phyloP scores from a whole-genome alignment of 768 basidiomycete species.

The Infundibulicybe gibba region DNA sequence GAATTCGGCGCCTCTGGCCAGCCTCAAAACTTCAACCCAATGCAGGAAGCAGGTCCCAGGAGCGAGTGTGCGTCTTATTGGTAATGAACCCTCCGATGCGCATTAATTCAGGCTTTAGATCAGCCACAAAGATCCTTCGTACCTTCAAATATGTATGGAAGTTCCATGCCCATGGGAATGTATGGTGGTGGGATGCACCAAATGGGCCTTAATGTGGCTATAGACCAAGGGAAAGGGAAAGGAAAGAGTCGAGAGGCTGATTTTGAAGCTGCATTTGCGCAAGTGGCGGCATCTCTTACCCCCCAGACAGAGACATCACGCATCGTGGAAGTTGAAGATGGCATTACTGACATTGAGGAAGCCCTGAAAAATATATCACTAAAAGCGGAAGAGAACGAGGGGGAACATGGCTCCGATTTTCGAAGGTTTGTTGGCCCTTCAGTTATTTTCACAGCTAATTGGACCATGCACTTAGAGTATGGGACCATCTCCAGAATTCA shows the following conservation, averaged over 20 bases:
- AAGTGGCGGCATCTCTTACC: constrained; percentile 52
- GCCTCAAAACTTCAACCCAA: constrained; percentile 24
- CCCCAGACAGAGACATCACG: constrained; percentile 37
- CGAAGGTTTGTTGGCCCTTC: constrained; percentile 39
- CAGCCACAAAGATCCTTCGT: constrained; percentile 35
- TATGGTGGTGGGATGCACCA: constrained; percentile 32
- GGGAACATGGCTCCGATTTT: constrained; percentile 36
- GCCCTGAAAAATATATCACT: constrained; percentile 31
- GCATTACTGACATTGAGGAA: constrained; percentile 33
- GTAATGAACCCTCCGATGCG: neutral
- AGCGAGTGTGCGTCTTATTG: constrained; percentile 35
- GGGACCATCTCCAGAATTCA: constrained; percentile 59
- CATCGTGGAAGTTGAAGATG: constrained; percentile 53
- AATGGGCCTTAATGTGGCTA: constrained; percentile 14
- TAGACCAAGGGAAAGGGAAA: constrained; percentile 57
- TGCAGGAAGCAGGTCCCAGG: constrained; percentile 23
- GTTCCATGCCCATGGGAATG: constrained; percentile 35
- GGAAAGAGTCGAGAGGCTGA: constrained; percentile 76
- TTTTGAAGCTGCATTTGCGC: constrained; percentile 83
- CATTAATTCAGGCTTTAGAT: constrained; percentile 16
- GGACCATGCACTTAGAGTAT: constrained; percentile 42
- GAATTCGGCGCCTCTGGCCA: constrained; percentile 44
- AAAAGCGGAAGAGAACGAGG: constrained; percentile 19
- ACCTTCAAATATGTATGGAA: constrained; percentile 29
- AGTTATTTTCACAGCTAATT: no score